Evolutionary conservation across 2,329 filamentous ascomycete species (phyloP), one percentile per base, ranked within the genome.

Genomic region (Aspergillus bombycis): DNA sequence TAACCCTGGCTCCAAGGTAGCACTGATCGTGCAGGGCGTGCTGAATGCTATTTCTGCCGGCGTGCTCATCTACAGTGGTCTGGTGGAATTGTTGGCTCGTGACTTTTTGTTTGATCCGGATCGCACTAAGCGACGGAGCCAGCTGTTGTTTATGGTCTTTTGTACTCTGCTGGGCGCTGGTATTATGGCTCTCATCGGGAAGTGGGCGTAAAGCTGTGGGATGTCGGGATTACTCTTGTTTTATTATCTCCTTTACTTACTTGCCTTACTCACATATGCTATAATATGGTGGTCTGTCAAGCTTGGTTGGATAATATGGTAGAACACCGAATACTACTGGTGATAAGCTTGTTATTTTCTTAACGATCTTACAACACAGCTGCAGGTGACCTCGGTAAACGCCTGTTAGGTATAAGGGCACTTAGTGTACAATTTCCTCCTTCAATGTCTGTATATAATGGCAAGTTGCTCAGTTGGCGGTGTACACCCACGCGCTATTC

Each of bases 131-230:
- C 72, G 78, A 52, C 71, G 70, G 53, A 75, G 66, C 46, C 66
- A 78, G 11, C 60, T 83, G 62, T 62, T 74, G 0, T 83, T 81
- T 53, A 83, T 83, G 79, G 61, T 83, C 41, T 62, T 73, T 6
- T 80, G 75, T 46, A 52, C 72, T 41, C 71, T 80, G 14, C 45
- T 83, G 28, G 83, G 83, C 5, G 73, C 77, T 2, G 78, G 73
- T 0, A 48, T 83, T 19, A 84, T 85, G 82, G 81, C 82, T 10
- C 63, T 85, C 61, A 69, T 85, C 7, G 83, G 83, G 5, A 84
- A 84, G 67, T 85, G 83, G 83, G 82, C 82, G 10, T 82, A 48
- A 89, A 86, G 60, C 78, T 89, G 12, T 86, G 85, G 8, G 85
- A 87, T 41, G 19, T 0, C 16, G 1, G 16, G 2, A 41, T 19